Base-by-base conservation (phyloP, 345 rosid genomes). In the Excoecaria agallocha region DNA sequence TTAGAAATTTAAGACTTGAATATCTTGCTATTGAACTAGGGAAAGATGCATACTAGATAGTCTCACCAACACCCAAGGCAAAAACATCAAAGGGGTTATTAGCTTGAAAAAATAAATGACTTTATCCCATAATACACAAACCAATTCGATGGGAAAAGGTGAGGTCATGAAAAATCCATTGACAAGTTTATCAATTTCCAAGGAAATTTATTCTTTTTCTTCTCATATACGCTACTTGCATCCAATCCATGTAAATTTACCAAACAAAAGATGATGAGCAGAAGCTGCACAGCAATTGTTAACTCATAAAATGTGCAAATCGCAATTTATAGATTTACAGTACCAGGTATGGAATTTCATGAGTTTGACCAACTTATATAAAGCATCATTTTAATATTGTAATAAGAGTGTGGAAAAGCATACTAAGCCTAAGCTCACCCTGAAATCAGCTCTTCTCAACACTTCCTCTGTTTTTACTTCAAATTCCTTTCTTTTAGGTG, bases 371-470 rank as follows among this genome's bases (percentile, higher is more conserved):
- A 60, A 22, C 59, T 68, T 54, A 24, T 59, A 6, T 57, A 3
- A n/a, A 35, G 12, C 57, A 48, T 51, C 45, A 35, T 20, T 20
- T n/a, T 24, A 19, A 13, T 20, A 55, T 35, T 37, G 15, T 12
- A 22, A 22, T 30, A 58, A 16, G 52, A 7, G n/a, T 4, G 30
- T 6, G 45, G 51, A 67, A 69, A 4, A 57, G 45, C 52, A 39
- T 19, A 49, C 37, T 15, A 59, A 64, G 55, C 61, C 16, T 45
- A 69, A 41, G 76, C 92, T 86, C 78, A 89, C 98, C 93, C 97
- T 83, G 80, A 93, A 93, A 84, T 91, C 95, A 73, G 93, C 98
- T 69, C 84, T 85, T 76, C 49, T 55, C 54, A 89, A 79, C 78
- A 82, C 97, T 84, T 89, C 93, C 51, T 76, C 79, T 0, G 97